Evolutionary conservation across 2,329 filamentous ascomycete genomes (phyloP), one percentile per base, ranked within the genome.

Genomic region (Fusarium luffae): DNA sequence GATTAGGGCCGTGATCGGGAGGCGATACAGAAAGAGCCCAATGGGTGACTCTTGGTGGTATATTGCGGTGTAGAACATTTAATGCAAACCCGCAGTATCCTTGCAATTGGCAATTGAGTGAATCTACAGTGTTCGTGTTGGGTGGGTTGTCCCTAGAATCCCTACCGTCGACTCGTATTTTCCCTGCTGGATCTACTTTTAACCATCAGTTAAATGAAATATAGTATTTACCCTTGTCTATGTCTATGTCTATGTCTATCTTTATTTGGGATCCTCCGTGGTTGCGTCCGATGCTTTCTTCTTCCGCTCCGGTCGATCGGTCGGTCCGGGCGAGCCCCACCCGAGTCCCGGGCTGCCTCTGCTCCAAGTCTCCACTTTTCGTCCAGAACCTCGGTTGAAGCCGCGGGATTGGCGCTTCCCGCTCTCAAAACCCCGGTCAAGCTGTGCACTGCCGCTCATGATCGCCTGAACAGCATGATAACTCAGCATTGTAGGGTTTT

Each of bases 401-500:
- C 67, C 67, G 67, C 37, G 41, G 44, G 56, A 67, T 62, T 67
- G 42, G 65, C 63, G 58, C 60, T 60, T 58, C 63, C 48, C 57
- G 57, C 60, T 48, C 30, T 54, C 46, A 30, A 62, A 30, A 50
- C 66, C 61, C 43, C 30, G 21, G 43, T 56, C 44, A 46, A 67
- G 54, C 44, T 66, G 44, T 63, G 63, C 68, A 70, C 63, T 51
- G 67, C 68, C 68, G 68, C 67, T 51, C 34, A 41, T 42, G 50
- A 47, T 52, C 50, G 63, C 68, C 67, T 70, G 68, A 64, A 70
- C 30, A 43, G 59, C 32, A 42, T 34, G n/a, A 14, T 30, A 64
- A 74, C 49, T 72, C 71, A 74, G 69, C 63, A 69, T 59, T 41
- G 69, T 70, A 59, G 44, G 71, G 63, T 8, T 60, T 14, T 25